Percentiles rank a stretch among this genome's conserved stretches.
Conservation (phyloP, 1,139 yeast genomes). For the Yamadazyma atlantica region DNA sequence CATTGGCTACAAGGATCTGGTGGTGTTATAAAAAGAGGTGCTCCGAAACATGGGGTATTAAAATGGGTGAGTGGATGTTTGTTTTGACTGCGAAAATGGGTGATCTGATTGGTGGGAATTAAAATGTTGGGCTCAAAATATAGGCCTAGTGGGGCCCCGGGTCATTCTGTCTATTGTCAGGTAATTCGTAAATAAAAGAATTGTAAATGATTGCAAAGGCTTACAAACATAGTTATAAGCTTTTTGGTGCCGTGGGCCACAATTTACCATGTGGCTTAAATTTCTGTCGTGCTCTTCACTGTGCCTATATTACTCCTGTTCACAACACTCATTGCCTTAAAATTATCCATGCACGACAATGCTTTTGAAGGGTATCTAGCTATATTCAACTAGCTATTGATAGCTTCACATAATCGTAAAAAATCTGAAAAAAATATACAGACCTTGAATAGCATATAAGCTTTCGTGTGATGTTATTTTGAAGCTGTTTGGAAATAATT, state of each 20-base stretch:
- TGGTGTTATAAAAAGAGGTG: neutral
- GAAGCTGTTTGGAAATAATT: neutral
- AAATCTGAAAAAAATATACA: neutral
- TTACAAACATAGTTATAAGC: neutral
- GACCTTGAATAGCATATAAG: neutral
- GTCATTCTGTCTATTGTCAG: no score
- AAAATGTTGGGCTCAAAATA: neutral
- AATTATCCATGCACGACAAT: neutral
- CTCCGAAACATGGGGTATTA: neutral
- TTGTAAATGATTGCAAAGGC: no score
- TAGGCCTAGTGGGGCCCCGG: no score
- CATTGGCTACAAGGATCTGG: neutral
- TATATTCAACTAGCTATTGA: neutral
- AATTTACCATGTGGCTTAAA: neutral
- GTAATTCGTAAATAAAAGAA: neutral
- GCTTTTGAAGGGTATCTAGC: neutral
- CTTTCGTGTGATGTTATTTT: neutral
- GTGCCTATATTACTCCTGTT: neutral
- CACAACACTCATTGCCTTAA: neutral
- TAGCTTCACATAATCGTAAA: neutral
- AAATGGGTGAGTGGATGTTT: neutral
- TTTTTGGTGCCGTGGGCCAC: neutral
- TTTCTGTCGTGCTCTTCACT: neutral
- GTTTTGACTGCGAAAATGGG: neutral
- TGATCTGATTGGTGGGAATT: slow-evolving; percentile 2